These are phyloP conservation scores for Fusarium equiseti DNA, from an alignment of 2,329 filamentous ascomycete genomes.

Conservation along the genomic window DNA sequence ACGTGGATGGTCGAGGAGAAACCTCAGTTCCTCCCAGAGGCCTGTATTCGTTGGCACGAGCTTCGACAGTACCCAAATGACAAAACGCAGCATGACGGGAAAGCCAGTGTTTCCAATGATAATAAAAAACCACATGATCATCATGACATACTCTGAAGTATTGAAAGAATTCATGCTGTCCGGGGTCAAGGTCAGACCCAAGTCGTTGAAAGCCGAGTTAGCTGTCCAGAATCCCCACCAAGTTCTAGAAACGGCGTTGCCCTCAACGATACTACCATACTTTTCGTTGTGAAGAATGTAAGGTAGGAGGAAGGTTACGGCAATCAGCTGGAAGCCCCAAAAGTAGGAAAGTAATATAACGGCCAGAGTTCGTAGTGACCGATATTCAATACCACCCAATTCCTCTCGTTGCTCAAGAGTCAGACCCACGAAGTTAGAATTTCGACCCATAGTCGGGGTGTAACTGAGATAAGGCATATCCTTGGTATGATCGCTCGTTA, in stretches of 20 bases:
- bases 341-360: slow-evolving; percentile 84
- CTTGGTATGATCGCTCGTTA: slow-evolving; percentile 65
- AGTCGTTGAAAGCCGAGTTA: slow-evolving; percentile 90
- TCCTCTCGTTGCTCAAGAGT: slow-evolving; percentile 94
- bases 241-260: slow-evolving; percentile 70
- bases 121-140: slow-evolving; percentile 87
- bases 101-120: slow-evolving; percentile 97
- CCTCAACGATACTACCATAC: slow-evolving; percentile 75
- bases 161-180: slow-evolving; percentile 96
- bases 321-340: slow-evolving; percentile 83
- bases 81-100: slow-evolving; percentile 91
- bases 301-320: slow-evolving; percentile 77
- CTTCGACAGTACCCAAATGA: slow-evolving; percentile 86
- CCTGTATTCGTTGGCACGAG: slow-evolving; percentile 73
- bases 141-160: slow-evolving; percentile 77
- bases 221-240: slow-evolving; percentile 97
- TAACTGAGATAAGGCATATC: slow-evolving; percentile 93
- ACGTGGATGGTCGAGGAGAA: slow-evolving; percentile 92
- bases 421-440: slow-evolving; percentile 90
- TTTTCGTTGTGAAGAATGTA: slow-evolving; percentile 78
- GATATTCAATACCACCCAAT: slow-evolving; percentile 95
- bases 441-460: slow-evolving; percentile 90
- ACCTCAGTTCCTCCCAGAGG: slow-evolving; percentile 89
- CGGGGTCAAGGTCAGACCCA: slow-evolving; percentile 92
- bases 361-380: slow-evolving; percentile 87